Evolutionary conservation across 352 stramenopile species (phyloP).

Genomic region (Achlya hypogyna): DNA sequence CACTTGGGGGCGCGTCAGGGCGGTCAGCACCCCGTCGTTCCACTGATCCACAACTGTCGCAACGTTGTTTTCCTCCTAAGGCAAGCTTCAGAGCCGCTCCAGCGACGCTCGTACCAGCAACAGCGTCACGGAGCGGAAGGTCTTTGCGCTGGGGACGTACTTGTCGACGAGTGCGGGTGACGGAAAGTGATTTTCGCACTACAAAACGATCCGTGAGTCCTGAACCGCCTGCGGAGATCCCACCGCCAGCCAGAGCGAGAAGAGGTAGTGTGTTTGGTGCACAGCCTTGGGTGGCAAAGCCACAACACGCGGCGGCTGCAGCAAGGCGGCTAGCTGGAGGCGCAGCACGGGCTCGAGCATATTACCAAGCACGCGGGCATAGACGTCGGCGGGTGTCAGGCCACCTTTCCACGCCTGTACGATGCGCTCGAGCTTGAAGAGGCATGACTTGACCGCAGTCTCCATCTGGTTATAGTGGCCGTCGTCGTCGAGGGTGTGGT

Average conservation of each 20-base stretch:
- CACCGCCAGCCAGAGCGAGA: not conserved
- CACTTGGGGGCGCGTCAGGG: not conserved
- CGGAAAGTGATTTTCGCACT: constrained; percentile 42
- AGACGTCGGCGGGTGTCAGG: constrained; percentile 34
- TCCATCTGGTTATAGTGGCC: constrained; percentile 33
- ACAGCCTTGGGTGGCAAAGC: not conserved
- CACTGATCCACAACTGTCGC: not conserved
- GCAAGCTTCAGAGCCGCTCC: not conserved
- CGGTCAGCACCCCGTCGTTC: not conserved
- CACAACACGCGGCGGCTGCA: constrained; percentile 8
- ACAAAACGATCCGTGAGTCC: too few relatives aligned
- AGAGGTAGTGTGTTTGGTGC: constrained; percentile 15
- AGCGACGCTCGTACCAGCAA: constrained; percentile 15
- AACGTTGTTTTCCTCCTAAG: not conserved
- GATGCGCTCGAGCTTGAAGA: constrained; percentile 63
- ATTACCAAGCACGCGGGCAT: constrained; percentile 38
- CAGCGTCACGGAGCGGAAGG: constrained; percentile 6
- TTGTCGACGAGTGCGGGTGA: constrained; percentile 44
- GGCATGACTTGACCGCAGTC: constrained; percentile 38
- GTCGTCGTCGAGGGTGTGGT: constrained; percentile 34
- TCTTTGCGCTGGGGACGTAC: constrained; percentile 27
- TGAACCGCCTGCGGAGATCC: too few relatives aligned
- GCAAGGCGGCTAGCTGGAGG: constrained; percentile 31
- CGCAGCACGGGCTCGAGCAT: constrained; percentile 54
- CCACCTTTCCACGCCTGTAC: constrained; percentile 56